Base-by-base conservation (phyloP, 768 basidiomycete species). In the Lanmaoa pseudosensibilis region DNA sequence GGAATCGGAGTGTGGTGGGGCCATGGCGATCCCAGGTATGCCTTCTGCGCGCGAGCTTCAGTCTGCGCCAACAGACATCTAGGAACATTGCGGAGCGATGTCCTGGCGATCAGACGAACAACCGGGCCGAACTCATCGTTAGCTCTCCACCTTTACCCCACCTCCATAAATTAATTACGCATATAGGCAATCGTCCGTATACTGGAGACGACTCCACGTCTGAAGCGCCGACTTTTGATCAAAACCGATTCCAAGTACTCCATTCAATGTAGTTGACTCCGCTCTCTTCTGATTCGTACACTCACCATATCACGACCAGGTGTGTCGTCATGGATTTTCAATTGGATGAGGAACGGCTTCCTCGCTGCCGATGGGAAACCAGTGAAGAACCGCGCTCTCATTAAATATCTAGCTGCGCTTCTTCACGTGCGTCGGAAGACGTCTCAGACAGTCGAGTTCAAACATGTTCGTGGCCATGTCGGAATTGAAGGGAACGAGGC, bases 1-100 rank as follows among this genome's bases (percentile, higher is more conserved):
- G 95, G 95, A 1, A 73, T 94, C 41, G 95, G 95, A 0, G 91
- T 98, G 1, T 98, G 86, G 84, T 98, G 91, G 90, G 91, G 87
- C 0, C 72, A 67, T 11, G 67, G 78, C 55, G 88, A 93, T 70
- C 69, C 81, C 33, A 77, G 89, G 89, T 71, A 59, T 34, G 59
- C 13, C 34, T 59, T 56, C 43, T 15, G 10, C 43, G 21, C 23
- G 6, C 10, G 33, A 18, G 15, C 21, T 16, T 5, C 5, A 12
- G 18, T 21, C 12, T 33, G 5, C 45, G 51, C 45, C 27, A 50
- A 55, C 45, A 21, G 30, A 10, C 47, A n/a, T 30, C 34, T 21
- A 95, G 93, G 54, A 96, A 95, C 63, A 66, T 94, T 3, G 80
- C 86, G 2, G 93, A 95, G 69, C 78, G 90, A 36, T 91, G 88